Base-by-base conservation (phyloP, 83 land plant genomes). In the Picea engelmannii region DNA sequence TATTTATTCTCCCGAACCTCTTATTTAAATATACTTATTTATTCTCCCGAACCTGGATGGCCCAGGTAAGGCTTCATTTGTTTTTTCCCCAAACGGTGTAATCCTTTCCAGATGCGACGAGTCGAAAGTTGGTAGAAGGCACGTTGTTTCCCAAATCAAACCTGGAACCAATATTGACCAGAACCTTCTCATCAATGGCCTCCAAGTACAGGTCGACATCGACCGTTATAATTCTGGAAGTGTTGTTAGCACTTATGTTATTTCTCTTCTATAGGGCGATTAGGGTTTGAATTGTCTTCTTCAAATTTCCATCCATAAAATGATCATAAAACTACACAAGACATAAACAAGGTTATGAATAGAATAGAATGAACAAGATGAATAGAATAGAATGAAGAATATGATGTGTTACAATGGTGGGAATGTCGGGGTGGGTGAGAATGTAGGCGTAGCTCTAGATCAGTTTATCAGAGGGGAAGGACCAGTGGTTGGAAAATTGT, bases 321-420 rank as follows among this genome's bases (percentile, higher is more conserved):
- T 91, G 95, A 62, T 93, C 93, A 78, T 91, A 89, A 65, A 93
- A 91, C 93, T 91, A 82, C 83, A 87, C 35, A 86, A 81, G 38
- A 13, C 25, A 59, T 2, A 31, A 71, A 23, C 38, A 17, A 76
- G 60, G 64, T 62, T 13, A 62, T 62, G 20, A 3, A 15, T 62
- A 15, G 5, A 35, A 35, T 35, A 2, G 38, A 35, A 35, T 35
- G 38, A 35, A 35, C 3, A 35, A 35, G 76, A 3, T 35, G 38
- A 27, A 35, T 35, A 35, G 74, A 77, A 6, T 1, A 40, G 24
- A 2, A 4, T 49, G 4, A 25, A 47, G 2, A 13, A 31, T 3
- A 70, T 11, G 38, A 70, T 35, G 38, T 35, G 38, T 75, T 88
- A 88, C 90, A 18, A 88, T 80, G 77, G 81, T 82, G 21, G 87